A percentile compares a stretch with the other conserved stretches of the same genome.
These are phyloP conservation scores for Trichoderma koningii DNA, from an alignment of 2,329 filamentous ascomycete genomes.

Conservation along the genomic window DNA sequence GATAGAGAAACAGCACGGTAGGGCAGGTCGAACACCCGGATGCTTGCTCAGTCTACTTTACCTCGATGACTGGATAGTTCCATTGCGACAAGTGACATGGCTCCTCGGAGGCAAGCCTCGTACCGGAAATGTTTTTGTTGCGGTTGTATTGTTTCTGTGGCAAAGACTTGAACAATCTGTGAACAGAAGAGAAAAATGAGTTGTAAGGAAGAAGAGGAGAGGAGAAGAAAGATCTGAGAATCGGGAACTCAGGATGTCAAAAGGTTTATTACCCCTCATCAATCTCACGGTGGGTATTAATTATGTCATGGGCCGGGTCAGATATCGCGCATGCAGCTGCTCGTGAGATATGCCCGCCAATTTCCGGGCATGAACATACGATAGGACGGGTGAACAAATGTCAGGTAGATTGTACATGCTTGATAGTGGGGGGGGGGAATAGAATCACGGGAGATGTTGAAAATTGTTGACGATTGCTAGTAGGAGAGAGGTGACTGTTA, in stretches of 20 bases:
- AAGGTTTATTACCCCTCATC: conserved; percentile 23
- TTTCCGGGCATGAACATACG: conserved; percentile 3
- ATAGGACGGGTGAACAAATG: not conserved
- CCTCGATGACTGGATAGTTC: conserved; percentile 46
- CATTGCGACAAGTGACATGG: conserved; percentile 35
- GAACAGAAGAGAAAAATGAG: no score
- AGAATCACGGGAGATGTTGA: not conserved
- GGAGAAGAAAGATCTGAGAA: not conserved
- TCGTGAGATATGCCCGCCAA: not conserved
- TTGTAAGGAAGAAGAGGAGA: not conserved
- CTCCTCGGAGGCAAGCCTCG: conserved; percentile 28
- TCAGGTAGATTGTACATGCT: not conserved
- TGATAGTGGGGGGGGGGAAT: not conserved
- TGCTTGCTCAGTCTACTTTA: conserved; percentile 50
- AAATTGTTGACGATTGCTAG: not conserved
- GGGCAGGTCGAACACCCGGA: conserved; percentile 47
- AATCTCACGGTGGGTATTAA: conserved; percentile 24
- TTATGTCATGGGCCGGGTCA: conserved; percentile 19
- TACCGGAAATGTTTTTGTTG: conserved; percentile 13
- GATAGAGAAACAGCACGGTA: conserved; percentile 12
- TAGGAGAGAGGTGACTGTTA: no score
- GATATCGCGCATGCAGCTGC: conserved; percentile 13
- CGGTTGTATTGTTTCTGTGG: not conserved
- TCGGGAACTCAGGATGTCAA: not conserved
- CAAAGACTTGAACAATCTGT: not conserved